Evolutionary conservation across 2,329 filamentous ascomycete species (phyloP).

Genomic region (Trichoderma arundinaceum): DNA sequence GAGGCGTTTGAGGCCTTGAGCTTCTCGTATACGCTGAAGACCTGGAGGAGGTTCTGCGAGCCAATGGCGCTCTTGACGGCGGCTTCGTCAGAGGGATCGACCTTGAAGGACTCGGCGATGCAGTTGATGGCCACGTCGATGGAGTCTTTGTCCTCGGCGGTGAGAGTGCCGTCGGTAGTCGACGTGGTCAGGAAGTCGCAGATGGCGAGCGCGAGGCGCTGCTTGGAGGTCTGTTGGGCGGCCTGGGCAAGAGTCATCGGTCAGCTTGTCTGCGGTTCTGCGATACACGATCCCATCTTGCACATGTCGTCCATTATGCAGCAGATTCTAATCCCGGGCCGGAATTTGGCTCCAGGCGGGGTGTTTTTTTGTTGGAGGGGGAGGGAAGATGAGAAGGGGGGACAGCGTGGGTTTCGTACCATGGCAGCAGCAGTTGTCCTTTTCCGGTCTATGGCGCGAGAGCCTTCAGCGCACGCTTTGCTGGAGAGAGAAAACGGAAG

Average conservation of each 20-base stretch:
- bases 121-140: slow-evolving; percentile 94
- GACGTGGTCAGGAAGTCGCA: slow-evolving; percentile 92
- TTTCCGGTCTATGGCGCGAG: slow-evolving; percentile 1
- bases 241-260: slow-evolving; percentile 34
- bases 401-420: slow-evolving; percentile 1
- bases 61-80: slow-evolving; percentile 80
- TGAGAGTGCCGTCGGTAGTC: slow-evolving; percentile 84
- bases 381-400: neutral
- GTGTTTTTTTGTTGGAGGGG: neutral
- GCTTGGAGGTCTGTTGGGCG: slow-evolving; percentile 58
- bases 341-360: slow-evolving; percentile 15
- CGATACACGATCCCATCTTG: too few species aligned
- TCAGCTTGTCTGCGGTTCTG: neutral
- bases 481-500: neutral
- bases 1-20: slow-evolving; percentile 65
- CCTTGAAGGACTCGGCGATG: slow-evolving; percentile 93
- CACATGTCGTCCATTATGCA: too few species aligned
- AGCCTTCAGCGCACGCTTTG: slow-evolving; percentile 10
- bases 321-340: neutral
- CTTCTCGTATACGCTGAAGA: slow-evolving; percentile 97
- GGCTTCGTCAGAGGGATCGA: slow-evolving; percentile 78
- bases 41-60: slow-evolving; percentile 83
- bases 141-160: slow-evolving; percentile 86
- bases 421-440: neutral
- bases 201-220: slow-evolving; percentile 95